A percentile compares a stretch with the other conserved stretches of the same genome.
phyloP scores from a whole-genome alignment of 768 basidiomycete genomes.

The Lanmaoa pseudosensibilis region DNA sequence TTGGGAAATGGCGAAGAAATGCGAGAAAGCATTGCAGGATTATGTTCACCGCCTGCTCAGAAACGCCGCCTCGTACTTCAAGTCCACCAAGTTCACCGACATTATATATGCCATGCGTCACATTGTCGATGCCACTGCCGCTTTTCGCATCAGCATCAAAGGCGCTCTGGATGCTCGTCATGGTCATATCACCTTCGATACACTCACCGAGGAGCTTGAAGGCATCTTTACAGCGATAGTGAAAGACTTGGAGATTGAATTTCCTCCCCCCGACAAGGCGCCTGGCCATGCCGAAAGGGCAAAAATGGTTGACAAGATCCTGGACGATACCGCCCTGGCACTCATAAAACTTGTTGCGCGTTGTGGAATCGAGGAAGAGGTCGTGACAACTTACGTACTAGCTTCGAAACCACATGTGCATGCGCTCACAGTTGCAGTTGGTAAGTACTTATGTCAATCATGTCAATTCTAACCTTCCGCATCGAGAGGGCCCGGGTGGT shows the following conservation, averaged over 20 bases:
- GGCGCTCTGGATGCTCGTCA: conserved; percentile 3
- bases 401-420: conserved; percentile 7
- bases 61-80: background rate
- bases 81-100: conserved; percentile 10
- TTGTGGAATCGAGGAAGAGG: conserved; percentile 6
- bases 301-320: conserved; percentile 4
- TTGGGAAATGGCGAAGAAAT: conserved; percentile 10
- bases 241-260: conserved; percentile 1
- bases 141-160: conserved; percentile 12
- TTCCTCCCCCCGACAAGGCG: background rate
- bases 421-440: conserved; percentile 5
- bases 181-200: conserved; percentile 1
- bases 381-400: background rate
- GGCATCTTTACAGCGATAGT: conserved; percentile 1
- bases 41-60: conserved; percentile 9
- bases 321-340: conserved; percentile 1
- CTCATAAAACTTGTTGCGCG: background rate
- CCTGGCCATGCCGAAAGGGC: conserved; percentile 4
- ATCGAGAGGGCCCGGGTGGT: too few relatives aligned
- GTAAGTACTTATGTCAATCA: conserved; percentile 10
- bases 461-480: too few relatives aligned
- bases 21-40: background rate
- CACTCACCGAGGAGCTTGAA: conserved; percentile 12
- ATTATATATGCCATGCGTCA: background rate
- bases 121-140: conserved; percentile 12